A percentile compares a stretch with the other conserved stretches of the same genome.
Evolutionary conservation across 208 protist genomes (phyloP).

Genomic region (Porcisia hertigi): DNA sequence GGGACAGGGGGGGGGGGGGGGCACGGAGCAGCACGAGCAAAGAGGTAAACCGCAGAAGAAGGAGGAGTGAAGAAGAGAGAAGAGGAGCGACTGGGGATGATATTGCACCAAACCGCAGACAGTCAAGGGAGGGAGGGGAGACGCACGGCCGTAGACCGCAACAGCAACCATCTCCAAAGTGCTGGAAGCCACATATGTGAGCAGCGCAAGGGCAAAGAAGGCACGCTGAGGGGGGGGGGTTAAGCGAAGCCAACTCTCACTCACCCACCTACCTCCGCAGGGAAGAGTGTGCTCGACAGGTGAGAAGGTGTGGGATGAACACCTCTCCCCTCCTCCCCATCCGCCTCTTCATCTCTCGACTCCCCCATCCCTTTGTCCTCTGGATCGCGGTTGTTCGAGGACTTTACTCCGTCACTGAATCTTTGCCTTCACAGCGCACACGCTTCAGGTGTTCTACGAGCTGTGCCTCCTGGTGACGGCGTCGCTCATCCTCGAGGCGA

Average conservation of each 20-base stretch:
- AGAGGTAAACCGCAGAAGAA: neutral
- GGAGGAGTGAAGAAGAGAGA: neutral
- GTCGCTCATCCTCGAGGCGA: conserved; percentile 44
- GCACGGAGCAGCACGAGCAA: neutral
- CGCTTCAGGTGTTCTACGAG: conserved; percentile 77
- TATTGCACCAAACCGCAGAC: neutral
- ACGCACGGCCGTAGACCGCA: neutral
- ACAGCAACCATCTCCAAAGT: neutral
- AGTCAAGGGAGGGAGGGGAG: neutral
- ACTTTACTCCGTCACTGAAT: neutral
- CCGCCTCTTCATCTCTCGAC: neutral
- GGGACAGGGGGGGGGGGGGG: too few relatives aligned
- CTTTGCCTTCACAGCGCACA: conserved; percentile 43
- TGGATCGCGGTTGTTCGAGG: neutral
- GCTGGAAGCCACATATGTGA: neutral
- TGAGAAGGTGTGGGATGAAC: neutral
- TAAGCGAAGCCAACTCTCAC: neutral
- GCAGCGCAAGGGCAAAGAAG: neutral
- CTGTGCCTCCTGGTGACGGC: conserved; percentile 52
- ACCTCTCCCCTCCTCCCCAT: neutral
- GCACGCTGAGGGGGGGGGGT: neutral
- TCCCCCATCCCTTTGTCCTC: neutral
- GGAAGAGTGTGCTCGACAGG: neutral
- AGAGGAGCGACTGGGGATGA: neutral
- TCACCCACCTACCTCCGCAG: neutral